Base-by-base conservation (phyloP, 139 green algal species). In the Chlorella vulgaris region DNA sequence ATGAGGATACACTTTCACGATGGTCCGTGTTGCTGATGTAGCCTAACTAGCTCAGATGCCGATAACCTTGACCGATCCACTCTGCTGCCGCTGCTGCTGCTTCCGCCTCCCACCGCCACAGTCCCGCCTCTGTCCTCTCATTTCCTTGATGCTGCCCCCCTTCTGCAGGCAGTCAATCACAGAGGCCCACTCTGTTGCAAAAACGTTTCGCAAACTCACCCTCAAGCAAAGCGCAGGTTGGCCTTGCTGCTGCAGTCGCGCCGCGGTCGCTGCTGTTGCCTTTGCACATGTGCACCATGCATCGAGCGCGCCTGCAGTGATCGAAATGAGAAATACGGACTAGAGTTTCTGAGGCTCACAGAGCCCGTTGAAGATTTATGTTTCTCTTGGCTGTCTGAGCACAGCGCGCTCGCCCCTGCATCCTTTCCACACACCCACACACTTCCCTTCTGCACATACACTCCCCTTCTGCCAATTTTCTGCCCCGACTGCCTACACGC, bases 351-450 rank as follows among this genome's bases (percentile, higher is more conserved):
- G 92, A 95, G 88, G 87, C 74, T 62, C 76, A 76, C 75, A 67
- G n/a, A 77, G 35, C 74, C 68, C 78, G 62, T 85, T 93, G 91
- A 95, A 70, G 89, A 94, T 81, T 79, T 80, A 84, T 22, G 79
- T 84, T 90, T 94, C 92, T 90, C 91, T 95, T 95, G 91, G 92
- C 91, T 95, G 91, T 92, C 92, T 94, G 92, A 95, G 90, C 89
- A 83, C 47, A 83, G 19, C 21, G 43, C 5, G 15, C 13, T 28
- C 10, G 35, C 39, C 2, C 55, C 26, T 39, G 74, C 55, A 42
- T 7, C 18, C 47, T 3, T 31, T 58, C 28, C 68, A 65, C 29
- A 10, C 31, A 43, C 63, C 29, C 47, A 6, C 21, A 2, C 26
- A 24, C 10, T 42, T 50, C 28, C 68, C 38, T 39, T 35, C 70